Base-by-base conservation (phyloP, 345 rosid species). In the Bruguiera gymnorhiza region DNA sequence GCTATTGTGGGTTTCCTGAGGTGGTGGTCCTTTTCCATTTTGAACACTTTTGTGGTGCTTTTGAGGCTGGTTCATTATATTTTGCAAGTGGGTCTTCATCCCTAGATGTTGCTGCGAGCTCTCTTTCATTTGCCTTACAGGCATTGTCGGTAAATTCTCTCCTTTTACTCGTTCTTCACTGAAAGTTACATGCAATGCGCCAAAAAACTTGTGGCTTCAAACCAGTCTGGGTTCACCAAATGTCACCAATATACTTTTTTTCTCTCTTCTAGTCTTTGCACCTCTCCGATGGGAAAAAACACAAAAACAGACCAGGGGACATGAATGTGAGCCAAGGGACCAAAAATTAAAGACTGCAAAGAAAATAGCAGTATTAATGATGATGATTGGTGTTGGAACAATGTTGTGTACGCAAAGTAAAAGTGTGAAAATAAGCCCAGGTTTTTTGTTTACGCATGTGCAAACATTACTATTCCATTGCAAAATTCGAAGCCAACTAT, bases 121-220 rank as follows among this genome's bases (percentile, higher is more conserved):
- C 65, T 90, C 98, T 81, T 88, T 92, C 94, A 92, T 87, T 75
- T 82, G 94, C 86, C 97, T 84, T 74, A 83, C 79, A 73, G 98
- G 98, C 99, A 90, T 88, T 60, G 65, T 69, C 62, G 65, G 48
- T 18, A 13, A 56, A 10, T 29, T 62, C 16, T 53, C 48, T 60
- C 51, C 48, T 31, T 58, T 32, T 7, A 9, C 57, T 20, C 31
- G 48, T 68, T 9, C 31, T 51, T 65, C 60, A 68, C 56, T 48
- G 71, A 75, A 62, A 43, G 19, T 65, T 63, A 66, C 46, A 71
- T 55, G 34, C 56, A 59, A 65, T 32, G 37, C 67, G 27, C 73
- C 62, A 31, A 51, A 53, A 8, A 18, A 6, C 19, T 10, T 30
- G 54, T 63, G 67, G 13, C 27, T 70, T 65, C 64, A 66, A 72